Evolutionary conservation across 2,329 filamentous ascomycete species (phyloP).

Genomic region (Exophiala aquamarina): DNA sequence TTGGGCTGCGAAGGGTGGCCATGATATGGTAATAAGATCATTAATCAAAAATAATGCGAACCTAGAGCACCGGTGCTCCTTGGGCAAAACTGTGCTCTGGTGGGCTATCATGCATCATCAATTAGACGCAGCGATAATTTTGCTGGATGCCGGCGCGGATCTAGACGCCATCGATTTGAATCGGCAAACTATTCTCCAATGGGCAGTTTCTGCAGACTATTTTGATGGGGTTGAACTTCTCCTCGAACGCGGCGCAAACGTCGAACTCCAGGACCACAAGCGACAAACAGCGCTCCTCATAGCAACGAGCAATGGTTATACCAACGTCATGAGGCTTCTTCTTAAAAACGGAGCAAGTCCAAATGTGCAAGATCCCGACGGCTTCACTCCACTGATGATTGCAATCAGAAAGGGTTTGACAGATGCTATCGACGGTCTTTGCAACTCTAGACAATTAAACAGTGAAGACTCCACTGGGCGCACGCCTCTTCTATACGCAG

Average conservation of each 20-base stretch:
- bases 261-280: background rate
- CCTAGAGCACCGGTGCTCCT: background rate
- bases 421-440: background rate
- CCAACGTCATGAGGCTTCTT: background rate
- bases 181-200: background rate
- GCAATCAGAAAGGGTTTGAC: background rate
- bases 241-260: slow-evolving; percentile 1
- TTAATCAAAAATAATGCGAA: background rate
- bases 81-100: slow-evolving; percentile 15
- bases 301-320: background rate
- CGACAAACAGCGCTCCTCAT: slow-evolving; percentile 1
- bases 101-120: slow-evolving; percentile 18
- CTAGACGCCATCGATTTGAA: background rate
- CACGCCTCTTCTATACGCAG: slow-evolving; percentile 1
- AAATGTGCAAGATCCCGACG: too few species aligned
- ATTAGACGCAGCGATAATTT: slow-evolving; percentile 5
- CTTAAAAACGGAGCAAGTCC: too few species aligned
- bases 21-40: slow-evolving; percentile 1
- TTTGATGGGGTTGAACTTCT: background rate
- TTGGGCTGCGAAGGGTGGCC: slow-evolving; percentile 3
- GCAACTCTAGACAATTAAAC: background rate
- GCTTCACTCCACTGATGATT: too few species aligned
- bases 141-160: background rate
- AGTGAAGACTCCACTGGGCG: background rate
- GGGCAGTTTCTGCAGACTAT: background rate